Base-by-base conservation (phyloP, 1,139 yeast genomes). In the Yamadazyma diddensiae region DNA sequence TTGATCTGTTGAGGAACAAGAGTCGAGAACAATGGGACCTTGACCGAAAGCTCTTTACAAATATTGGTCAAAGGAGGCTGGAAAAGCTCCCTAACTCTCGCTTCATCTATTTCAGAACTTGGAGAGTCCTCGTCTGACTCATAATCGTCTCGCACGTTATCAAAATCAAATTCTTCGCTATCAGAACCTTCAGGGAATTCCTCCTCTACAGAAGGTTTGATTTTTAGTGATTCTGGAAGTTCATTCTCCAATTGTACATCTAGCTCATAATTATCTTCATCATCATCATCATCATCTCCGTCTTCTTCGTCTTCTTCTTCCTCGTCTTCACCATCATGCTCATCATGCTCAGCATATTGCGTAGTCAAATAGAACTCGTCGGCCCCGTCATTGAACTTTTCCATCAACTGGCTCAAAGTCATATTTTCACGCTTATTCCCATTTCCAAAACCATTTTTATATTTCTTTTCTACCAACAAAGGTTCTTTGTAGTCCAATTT, bases 1-100 rank as follows among this genome's bases (percentile, higher is more conserved):
- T 82, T 82, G 24, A 82, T 76, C 49, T 82, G 90, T 52, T 82
- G 90, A 1, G 88, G 80, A 2, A 73, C 55, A 10, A 81, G 53
- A 2, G 51, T 51, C 6, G 54, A 39, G 22, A 79, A 53, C 3
- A 74, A 50, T 1, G 46, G 40, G 0, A 81, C 80, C 5, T 50
- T 39, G 9, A 70, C 44, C 1, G 81, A 74, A 8, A 78, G 35
- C 14, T 42, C 24, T n/a, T 46, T 40, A 36, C 12, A 62, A 45
- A 77, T 52, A 26, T 62, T 62, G 1, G 80, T 68, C 39, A 82
- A 58, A 3, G 90, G 90, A 6, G 79, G 77, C 49, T 81, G 88
- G 31, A 74, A 66, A 6, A 80, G 57, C 29, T 74, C 79, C 18
- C 46, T 52, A 2, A 76, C 21, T 13, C 33, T 16, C n/a, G 32